A percentile compares a stretch with the other conserved stretches of the same genome.
These are phyloP conservation scores for Solanum pimpinellifolium DNA, from an alignment of 257 asterid genomes.

Conservation along the genomic window DNA sequence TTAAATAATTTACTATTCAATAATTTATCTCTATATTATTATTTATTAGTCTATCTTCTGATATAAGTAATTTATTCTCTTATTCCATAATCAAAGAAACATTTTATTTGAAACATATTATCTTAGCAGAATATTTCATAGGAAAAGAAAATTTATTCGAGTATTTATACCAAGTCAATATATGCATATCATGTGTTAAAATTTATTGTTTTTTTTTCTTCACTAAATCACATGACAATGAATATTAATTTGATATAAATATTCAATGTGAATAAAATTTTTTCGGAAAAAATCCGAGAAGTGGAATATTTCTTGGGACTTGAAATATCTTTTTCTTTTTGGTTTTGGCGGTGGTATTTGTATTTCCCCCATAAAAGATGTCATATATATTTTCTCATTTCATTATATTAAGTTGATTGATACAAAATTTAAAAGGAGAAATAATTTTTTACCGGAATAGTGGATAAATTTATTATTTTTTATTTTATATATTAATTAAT, in stretches of 20 bases:
- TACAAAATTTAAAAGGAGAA: background rate
- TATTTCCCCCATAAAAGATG: background rate
- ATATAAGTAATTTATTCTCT: background rate
- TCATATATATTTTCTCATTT: background rate
- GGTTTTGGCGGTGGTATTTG: background rate
- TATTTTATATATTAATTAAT: no score
- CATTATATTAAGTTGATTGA: background rate
- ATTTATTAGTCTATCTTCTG: background rate
- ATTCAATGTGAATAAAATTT: no score
- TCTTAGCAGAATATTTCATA: background rate
- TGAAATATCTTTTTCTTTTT: background rate
- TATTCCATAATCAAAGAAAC: no score
- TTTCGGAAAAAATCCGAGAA: background rate
- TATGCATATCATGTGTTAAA: rapidly evolving
- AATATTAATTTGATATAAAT: no score
- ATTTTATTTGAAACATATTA: background rate
- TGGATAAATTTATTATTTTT: background rate
- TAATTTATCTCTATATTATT: background rate
- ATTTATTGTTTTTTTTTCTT: no score
- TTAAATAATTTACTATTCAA: background rate
- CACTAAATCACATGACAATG: rapidly evolving
- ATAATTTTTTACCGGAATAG: no score
- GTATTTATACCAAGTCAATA: no score
- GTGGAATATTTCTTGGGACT: background rate
- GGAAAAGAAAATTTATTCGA: background rate